Evolutionary conservation across 495 filamentous ascomycete species (phyloP).

Genomic region (Tuber microsphaerosporum): DNA sequence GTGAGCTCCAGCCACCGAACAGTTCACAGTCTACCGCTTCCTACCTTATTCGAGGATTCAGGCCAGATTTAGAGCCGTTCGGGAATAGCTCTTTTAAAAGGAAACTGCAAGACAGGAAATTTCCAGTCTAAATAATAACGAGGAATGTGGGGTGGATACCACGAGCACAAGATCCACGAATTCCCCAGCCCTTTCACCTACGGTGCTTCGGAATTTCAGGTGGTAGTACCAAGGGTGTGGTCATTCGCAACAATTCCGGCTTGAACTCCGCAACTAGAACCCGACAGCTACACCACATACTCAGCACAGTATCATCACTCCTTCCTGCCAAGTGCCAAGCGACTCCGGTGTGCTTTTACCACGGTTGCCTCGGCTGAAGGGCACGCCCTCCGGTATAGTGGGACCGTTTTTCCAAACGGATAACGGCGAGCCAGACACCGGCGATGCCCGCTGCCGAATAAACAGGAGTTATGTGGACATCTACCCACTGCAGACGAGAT

Average conservation of each 20-base stretch:
- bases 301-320: neutral
- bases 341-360: neutral
- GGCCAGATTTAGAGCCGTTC: neutral
- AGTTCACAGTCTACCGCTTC: neutral
- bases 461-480: neutral
- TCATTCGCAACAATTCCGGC: neutral
- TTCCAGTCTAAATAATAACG: neutral
- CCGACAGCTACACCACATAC: neutral
- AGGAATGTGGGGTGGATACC: neutral
- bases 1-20: neutral
- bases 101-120: neutral
- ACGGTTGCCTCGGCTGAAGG: neutral
- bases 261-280: neutral
- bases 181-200: neutral
- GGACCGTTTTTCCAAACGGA: neutral
- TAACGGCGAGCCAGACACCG: neutral
- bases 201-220: neutral
- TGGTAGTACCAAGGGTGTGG: neutral
- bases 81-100: neutral
- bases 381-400: neutral
- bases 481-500: neutral
- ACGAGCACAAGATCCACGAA: slow-evolving; percentile 5
- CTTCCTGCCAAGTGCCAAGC: neutral
- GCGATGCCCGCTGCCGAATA: neutral
- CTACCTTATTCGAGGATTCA: neutral